phyloP scores from a whole-genome alignment of 2,329 filamentous ascomycete genomes.

The Clarireedia homoeocarpa region DNA sequence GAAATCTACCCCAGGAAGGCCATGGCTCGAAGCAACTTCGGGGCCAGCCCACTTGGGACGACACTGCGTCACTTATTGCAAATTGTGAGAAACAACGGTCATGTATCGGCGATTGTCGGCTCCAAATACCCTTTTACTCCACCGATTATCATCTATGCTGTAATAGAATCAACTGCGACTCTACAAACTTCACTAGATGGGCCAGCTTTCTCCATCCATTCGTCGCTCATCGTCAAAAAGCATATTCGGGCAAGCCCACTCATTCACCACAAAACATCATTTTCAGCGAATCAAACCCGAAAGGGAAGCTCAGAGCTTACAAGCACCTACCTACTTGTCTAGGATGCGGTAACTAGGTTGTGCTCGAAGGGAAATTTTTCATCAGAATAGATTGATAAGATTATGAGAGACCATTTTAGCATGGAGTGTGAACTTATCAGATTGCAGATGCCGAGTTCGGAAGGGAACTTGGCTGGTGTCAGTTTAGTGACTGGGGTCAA shows the following conservation, averaged over 20 bases:
- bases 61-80: background rate
- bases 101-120: background rate
- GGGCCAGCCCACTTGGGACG: too few relatives aligned
- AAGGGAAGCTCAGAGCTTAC: background rate
- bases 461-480: background rate
- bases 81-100: background rate
- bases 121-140: background rate
- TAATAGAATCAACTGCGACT: background rate
- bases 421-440: background rate
- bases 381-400: slow-evolving; percentile 12
- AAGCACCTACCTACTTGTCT: background rate
- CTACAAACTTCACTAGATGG: background rate
- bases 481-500: slow-evolving; percentile 5
- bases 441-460: background rate
- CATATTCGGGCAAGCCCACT: background rate
- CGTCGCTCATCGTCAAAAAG: too few relatives aligned
- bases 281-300: background rate
- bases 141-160: background rate
- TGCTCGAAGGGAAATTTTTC: background rate
- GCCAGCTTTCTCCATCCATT: background rate
- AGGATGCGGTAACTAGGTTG: background rate
- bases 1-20: too few relatives aligned
- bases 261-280: background rate
- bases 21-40: too few relatives aligned
- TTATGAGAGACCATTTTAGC: background rate